Conservation (phyloP, 1,284 basidiomycete species). For the Ceratobasidium sp. region DNA sequence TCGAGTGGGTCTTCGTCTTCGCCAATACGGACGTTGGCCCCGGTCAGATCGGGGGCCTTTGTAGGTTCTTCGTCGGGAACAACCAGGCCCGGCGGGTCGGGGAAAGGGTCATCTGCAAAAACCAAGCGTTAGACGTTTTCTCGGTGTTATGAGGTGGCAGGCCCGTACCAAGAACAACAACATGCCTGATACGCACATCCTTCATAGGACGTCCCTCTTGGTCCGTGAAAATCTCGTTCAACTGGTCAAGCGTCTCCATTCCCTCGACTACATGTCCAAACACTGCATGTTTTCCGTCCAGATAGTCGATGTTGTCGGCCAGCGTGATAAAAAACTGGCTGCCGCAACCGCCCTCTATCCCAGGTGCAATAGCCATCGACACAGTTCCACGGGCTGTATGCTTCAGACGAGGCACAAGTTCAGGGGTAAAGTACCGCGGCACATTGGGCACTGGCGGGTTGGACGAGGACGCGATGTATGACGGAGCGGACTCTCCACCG, state of each 20-base stretch:
- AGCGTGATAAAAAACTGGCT: conserved; percentile 98
- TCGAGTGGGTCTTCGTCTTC: conserved; percentile 90
- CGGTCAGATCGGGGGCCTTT: conserved; percentile 77
- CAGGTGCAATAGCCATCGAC: conserved; percentile 92
- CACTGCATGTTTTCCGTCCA: conserved; percentile 95
- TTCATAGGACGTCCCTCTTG: conserved; percentile 90
- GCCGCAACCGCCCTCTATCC: conserved; percentile 81
- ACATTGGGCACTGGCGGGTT: conserved; percentile 51
- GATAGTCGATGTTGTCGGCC: conserved; percentile 89
- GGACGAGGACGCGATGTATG: conserved; percentile 68
- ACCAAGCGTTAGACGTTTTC: conserved; percentile 33
- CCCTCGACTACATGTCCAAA: conserved; percentile 98
- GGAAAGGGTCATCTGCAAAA: conserved; percentile 88
- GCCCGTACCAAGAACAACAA: conserved; percentile 85
- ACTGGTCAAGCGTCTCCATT: conserved; percentile 88
- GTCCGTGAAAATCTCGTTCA: conserved; percentile 92
- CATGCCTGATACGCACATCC: conserved; percentile 92
- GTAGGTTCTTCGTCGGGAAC: conserved; percentile 82
- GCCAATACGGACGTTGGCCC: conserved; percentile 76
- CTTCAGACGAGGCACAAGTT: conserved; percentile 83
- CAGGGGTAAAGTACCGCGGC: conserved; percentile 82
- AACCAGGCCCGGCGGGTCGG: conserved; percentile 81
- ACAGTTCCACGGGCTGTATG: conserved; percentile 90
- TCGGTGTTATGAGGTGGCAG: not conserved
- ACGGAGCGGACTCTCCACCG: conserved; percentile 89